phyloP scores from a whole-genome alignment of 805 yeast genomes.

The Candida rishiriensis region DNA sequence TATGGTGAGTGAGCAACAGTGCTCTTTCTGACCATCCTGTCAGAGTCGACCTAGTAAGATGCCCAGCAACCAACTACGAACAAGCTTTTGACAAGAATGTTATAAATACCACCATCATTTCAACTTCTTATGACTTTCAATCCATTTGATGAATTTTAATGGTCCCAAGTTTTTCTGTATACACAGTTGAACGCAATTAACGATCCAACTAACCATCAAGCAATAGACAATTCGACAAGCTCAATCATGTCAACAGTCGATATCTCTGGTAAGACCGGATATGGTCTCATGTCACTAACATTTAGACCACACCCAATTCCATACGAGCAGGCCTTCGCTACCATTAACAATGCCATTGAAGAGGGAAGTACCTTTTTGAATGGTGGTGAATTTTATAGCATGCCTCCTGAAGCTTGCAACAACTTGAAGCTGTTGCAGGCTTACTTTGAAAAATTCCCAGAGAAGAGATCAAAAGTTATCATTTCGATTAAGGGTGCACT shows the following conservation, averaged over 20 bases:
- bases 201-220: background rate
- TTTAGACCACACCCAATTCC: constrained; percentile 59
- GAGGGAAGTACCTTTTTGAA: constrained; percentile 53
- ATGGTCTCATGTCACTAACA: constrained; percentile 81
- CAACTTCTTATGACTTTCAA: too few species aligned
- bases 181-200: background rate
- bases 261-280: constrained; percentile 42
- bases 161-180: too few species aligned
- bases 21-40: too few species aligned
- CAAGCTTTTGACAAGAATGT: too few species aligned
- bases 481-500: constrained; percentile 67
- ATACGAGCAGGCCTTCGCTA: constrained; percentile 46
- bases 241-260: constrained; percentile 3
- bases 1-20: too few species aligned
- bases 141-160: too few species aligned
- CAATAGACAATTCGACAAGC: background rate
- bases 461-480: constrained; percentile 48
- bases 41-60: too few species aligned
- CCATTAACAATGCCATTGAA: constrained; percentile 49
- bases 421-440: constrained; percentile 55
- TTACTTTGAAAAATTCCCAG: constrained; percentile 57
- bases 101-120: too few species aligned
- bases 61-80: too few species aligned
- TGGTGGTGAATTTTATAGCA: constrained; percentile 78
- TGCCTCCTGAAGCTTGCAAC: constrained; percentile 31